Evolutionary conservation across 225 moss, liverwort and hornwort genomes (phyloP).

Genomic region (Bryoerythrophyllum caledonicum): DNA sequence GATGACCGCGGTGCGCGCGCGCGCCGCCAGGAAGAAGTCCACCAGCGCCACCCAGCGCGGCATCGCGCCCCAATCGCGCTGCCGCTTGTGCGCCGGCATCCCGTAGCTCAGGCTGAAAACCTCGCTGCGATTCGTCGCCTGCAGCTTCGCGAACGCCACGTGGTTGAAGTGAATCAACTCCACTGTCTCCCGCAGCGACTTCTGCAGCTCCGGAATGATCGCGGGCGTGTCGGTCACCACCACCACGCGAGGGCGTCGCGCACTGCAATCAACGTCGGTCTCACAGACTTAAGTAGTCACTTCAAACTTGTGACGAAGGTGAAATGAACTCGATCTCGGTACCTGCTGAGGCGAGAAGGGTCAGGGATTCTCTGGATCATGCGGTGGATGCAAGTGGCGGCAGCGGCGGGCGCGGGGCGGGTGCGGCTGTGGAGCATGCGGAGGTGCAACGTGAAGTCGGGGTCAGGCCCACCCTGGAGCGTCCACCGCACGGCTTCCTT

Average conservation of each 20-base stretch:
- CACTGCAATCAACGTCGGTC: neutral
- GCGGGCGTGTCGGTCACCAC: slow-evolving; percentile 74
- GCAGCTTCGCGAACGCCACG: slow-evolving; percentile 33
- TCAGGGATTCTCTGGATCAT: slow-evolving; percentile 15
- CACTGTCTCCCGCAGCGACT: slow-evolving; percentile 35
- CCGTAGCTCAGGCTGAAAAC: slow-evolving; percentile 38
- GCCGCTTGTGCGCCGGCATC: slow-evolving; percentile 49
- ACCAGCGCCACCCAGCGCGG: slow-evolving; percentile 89
- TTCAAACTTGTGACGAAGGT: neutral
- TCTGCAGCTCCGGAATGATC: slow-evolving; percentile 31
- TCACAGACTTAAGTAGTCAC: too few relatives aligned
- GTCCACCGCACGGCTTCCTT: slow-evolving; percentile 68
- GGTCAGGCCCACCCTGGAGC: slow-evolving; percentile 51
- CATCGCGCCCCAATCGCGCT: slow-evolving; percentile 71
- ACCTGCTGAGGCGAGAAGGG: slow-evolving; percentile 29
- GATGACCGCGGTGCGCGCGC: slow-evolving; percentile 62
- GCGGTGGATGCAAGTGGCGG: slow-evolving; percentile 47
- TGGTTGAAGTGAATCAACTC: slow-evolving; percentile 63
- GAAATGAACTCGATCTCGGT: too few relatives aligned
- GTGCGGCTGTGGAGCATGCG: slow-evolving; percentile 68
- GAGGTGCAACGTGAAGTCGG: slow-evolving; percentile 69
- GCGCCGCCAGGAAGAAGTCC: slow-evolving; percentile 79
- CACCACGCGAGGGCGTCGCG: slow-evolving; percentile 49
- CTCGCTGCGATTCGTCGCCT: slow-evolving; percentile 25
- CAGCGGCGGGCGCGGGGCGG: slow-evolving; percentile 34